Evolutionary conservation across 495 filamentous ascomycete species (phyloP), one percentile per base, ranked within the genome.

Genomic region (Trichoderma reesei): DNA sequence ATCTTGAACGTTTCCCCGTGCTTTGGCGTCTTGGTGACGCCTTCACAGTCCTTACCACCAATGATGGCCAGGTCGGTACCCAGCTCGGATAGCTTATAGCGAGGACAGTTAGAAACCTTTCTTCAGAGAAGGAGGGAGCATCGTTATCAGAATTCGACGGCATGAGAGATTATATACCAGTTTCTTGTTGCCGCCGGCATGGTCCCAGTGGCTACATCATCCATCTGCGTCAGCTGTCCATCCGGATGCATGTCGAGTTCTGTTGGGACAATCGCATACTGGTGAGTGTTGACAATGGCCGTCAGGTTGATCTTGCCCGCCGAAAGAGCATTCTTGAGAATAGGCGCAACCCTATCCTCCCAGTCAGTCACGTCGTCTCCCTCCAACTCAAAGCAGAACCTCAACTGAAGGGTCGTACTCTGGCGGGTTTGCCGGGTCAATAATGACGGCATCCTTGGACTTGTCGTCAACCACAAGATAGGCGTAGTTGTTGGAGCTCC

Each of bases 211-310:
- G 72, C 93, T 96, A 65, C 26, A 65, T 39, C 59, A 54, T 63
- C 14, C 18, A 41, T 63, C 20, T 26, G 36, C 59, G 16, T 56
- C 18, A 61, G 36, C n/a, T n/a, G 41, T 16, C 39, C 36, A 20
- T 61, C n/a, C 10, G 5, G 10, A 26, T 39, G 39, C 41, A 31
- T 63, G 13, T 1, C n/a, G 16, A n/a, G 2, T 1, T 1, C n/a
- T n/a, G n/a, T n/a, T 34, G 59, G 38, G 33, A 33, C 37, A 44
- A 42, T 5, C 37, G 72, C 88, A 73, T 79, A 96, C 93, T 98
- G 95, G 69, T 98, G 94, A 2, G 94, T 98, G 69, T 98, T 98
- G 64, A 98, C 86, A 73, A 98, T 96, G 9, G 86, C 89, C 3
- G 81, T 91, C 26, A 98, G 78, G 66, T 95, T 90, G 70, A 96